phyloP scores from a whole-genome alignment of 345 rosid species.

The Leavenworthia alabamica region DNA sequence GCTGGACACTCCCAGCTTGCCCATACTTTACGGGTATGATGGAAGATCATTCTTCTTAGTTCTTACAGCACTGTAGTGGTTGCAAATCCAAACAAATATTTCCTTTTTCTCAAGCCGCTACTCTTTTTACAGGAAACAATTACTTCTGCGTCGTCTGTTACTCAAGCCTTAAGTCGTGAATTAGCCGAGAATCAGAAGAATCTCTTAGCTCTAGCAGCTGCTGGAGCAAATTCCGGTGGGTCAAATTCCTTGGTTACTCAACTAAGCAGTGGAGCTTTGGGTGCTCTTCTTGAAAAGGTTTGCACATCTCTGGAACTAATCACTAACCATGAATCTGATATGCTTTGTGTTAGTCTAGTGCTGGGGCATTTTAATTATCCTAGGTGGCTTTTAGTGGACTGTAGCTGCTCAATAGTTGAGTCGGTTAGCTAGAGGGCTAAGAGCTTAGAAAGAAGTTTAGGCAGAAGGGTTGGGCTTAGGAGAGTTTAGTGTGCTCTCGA shows the following conservation, averaged over 20 bases:
- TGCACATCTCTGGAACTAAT: constrained; percentile 6
- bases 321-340: not conserved
- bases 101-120: not conserved
- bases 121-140: constrained; percentile 58
- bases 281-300: constrained; percentile 61
- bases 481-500: not conserved
- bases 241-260: constrained; percentile 48
- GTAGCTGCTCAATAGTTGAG: constrained; percentile 5
- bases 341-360: not conserved
- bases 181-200: constrained; percentile 71
- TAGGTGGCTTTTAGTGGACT: constrained; percentile 1
- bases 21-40: constrained; percentile 59
- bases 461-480: constrained; percentile 3
- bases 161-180: constrained; percentile 68
- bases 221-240: constrained; percentile 54
- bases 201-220: constrained; percentile 59
- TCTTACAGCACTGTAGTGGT: not conserved
- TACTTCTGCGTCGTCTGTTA: constrained; percentile 59
- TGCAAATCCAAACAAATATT: not conserved
- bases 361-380: not conserved
- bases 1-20: constrained; percentile 65
- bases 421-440: not conserved
- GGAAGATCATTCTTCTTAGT: constrained; percentile 9
- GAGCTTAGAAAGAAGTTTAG: not conserved
- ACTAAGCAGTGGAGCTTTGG: constrained; percentile 60